These are phyloP conservation scores for Coprinellus aureogranulatus DNA, from an alignment of 768 basidiomycete genomes.

Conservation along the genomic window DNA sequence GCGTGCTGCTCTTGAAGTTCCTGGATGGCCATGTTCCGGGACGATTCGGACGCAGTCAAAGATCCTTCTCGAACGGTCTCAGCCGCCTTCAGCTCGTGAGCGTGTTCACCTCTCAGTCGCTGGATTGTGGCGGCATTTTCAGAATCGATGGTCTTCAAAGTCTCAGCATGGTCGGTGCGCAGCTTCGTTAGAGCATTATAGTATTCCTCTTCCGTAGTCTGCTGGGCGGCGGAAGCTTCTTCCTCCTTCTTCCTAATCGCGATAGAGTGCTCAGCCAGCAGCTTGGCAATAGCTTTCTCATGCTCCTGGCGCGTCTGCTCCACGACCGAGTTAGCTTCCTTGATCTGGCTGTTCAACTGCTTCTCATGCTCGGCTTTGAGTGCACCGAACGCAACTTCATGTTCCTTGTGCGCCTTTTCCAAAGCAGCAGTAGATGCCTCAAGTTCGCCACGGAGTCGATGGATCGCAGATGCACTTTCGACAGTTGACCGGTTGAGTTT, in stretches of 20 bases:
- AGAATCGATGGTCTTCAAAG: slow-evolving; percentile 57
- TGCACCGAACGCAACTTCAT: slow-evolving; percentile 59
- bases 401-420: slow-evolving; percentile 51
- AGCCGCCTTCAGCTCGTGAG: slow-evolving; percentile 64
- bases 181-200: slow-evolving; percentile 78
- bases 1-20: slow-evolving; percentile 73
- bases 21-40: slow-evolving; percentile 58
- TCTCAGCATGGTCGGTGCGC: slow-evolving; percentile 66
- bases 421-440: slow-evolving; percentile 40
- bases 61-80: slow-evolving; percentile 76
- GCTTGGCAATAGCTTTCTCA: slow-evolving; percentile 46
- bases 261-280: slow-evolving; percentile 53
- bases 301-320: slow-evolving; percentile 52
- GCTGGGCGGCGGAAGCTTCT: slow-evolving; percentile 52
- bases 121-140: slow-evolving; percentile 65
- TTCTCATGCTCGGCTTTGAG: slow-evolving; percentile 54
- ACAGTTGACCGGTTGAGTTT: slow-evolving; percentile 11
- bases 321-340: slow-evolving; percentile 53
- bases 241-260: slow-evolving; percentile 61
- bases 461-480: slow-evolving; percentile 44
- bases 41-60: slow-evolving; percentile 70
- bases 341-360: slow-evolving; percentile 49
- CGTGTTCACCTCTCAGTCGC: slow-evolving; percentile 74
- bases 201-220: slow-evolving; percentile 76
- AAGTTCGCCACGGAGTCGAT: slow-evolving; percentile 43